phyloP scores from a whole-genome alignment of 2,329 filamentous ascomycete genomes.

The Pseudomassariella vexata region DNA sequence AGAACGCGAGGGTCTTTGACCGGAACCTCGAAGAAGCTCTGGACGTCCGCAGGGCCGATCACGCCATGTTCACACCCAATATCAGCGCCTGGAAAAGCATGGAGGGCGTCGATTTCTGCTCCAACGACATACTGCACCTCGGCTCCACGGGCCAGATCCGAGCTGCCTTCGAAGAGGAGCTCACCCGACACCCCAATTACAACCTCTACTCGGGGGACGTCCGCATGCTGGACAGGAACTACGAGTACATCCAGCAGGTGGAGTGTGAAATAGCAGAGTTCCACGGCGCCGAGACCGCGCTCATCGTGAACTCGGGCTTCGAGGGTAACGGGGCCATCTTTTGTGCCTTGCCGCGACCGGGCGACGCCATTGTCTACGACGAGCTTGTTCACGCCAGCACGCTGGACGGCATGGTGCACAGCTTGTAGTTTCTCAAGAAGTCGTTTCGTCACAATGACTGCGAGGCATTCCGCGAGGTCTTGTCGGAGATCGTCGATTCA shows the following conservation, averaged over 20 bases:
- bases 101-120: conserved; percentile 61
- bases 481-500: too few relatives aligned
- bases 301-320: conserved; percentile 56
- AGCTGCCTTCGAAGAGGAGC: conserved; percentile 37
- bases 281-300: conserved; percentile 49
- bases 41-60: not conserved
- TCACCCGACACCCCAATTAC: conserved; percentile 26
- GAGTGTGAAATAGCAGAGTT: conserved; percentile 55
- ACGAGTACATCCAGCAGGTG: conserved; percentile 46
- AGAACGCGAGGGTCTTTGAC: too few relatives aligned
- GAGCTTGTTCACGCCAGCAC: conserved; percentile 62
- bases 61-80: too few relatives aligned
- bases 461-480: conserved; percentile 30
- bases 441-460: conserved; percentile 37
- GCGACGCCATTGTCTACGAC: conserved; percentile 57
- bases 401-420: conserved; percentile 58
- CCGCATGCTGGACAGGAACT: conserved; percentile 61
- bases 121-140: conserved; percentile 60
- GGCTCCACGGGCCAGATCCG: conserved; percentile 39
- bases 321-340: conserved; percentile 48
- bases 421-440: conserved; percentile 38
- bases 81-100: too few relatives aligned
- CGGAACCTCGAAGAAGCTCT: conserved; percentile 1
- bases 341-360: conserved; percentile 41
- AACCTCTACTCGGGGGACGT: conserved; percentile 50